Base-by-base conservation (phyloP, 768 basidiomycete genomes). In the Serendipita vermifera region DNA sequence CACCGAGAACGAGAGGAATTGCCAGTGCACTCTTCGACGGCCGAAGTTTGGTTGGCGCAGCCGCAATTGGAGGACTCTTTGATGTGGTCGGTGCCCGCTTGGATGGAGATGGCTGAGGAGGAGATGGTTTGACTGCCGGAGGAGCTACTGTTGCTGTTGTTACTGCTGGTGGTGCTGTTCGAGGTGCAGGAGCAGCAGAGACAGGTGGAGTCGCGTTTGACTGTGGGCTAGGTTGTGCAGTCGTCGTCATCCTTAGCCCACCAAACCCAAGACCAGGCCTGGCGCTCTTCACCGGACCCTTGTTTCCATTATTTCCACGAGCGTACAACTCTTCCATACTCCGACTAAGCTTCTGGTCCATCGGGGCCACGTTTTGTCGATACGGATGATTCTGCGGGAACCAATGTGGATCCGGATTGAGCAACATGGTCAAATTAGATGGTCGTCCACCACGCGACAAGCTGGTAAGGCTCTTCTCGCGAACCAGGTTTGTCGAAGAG, bases 341-440 rank as follows among this genome's bases (percentile, higher is more conserved):
- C 56, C 72, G 75, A 15, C 71, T 78, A 14, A 51, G 27, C 24
- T 51, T 51, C 7, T 20, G 46, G 24, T 51, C 46, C 9, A 29
- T 9, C 11, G 29, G 24, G n/a, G 9, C n/a, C 5, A 29, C 29
- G 9, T 51, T 22, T 29, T 31, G 67, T 58, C 78, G 72, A 67
- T 80, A 82, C 2, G 81, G 78, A 65, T 82, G 82, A 36, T 71
- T 74, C 1, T 68, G 66, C 3, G 82, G 81, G 62, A 85, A 76
- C 29, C 79, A 69, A 11, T 70, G 63, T 17, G 82, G 81, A 62
- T 83, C 77, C 0, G 86, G 87, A 60, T 87, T 82, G 73, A 89
- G 73, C 38, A 89, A 68, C 65, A 79, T 79, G 63, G 66, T 80
- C 65, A 75, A 67, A 58, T 79, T 79, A 54, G 77, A 75, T 20